Conservation (phyloP, 495 filamentous ascomycete species). For the Penicillium taxi region DNA sequence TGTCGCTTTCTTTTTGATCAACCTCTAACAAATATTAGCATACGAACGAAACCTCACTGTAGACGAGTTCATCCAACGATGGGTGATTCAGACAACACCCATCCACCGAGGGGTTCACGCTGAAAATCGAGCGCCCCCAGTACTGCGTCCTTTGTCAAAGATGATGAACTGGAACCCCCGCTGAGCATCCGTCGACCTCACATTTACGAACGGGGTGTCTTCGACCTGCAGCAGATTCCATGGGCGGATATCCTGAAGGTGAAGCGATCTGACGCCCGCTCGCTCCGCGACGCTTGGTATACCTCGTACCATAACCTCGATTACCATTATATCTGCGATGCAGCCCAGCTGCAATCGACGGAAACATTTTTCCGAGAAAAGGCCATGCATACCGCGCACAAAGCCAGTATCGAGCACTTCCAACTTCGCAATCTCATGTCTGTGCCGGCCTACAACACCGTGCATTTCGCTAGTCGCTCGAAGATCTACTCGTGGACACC, state of each 20-base stretch:
- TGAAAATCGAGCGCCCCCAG: slow-evolving; percentile 13
- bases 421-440: slow-evolving; percentile 82
- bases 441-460: slow-evolving; percentile 60
- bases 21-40: slow-evolving; percentile 20
- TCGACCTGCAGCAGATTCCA: slow-evolving; percentile 72
- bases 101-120: slow-evolving; percentile 15
- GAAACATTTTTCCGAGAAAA: slow-evolving; percentile 59
- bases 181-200: slow-evolving; percentile 30
- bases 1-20: neutral
- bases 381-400: slow-evolving; percentile 57
- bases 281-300: slow-evolving; percentile 46
- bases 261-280: slow-evolving; percentile 50
- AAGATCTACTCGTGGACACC: slow-evolving; percentile 45
- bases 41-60: slow-evolving; percentile 38
- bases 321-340: slow-evolving; percentile 20
- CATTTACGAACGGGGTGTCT: slow-evolving; percentile 49
- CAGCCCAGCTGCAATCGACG: slow-evolving; percentile 19
- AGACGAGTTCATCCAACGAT: slow-evolving; percentile 38
- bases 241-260: slow-evolving; percentile 59
- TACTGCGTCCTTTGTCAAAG: slow-evolving; percentile 21
- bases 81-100: slow-evolving; percentile 32
- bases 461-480: slow-evolving; percentile 64
- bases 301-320: slow-evolving; percentile 37
- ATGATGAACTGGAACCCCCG: slow-evolving; percentile 35
- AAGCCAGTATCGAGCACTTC: slow-evolving; percentile 69